phyloP scores from a whole-genome alignment of 1,284 basidiomycete species.

The Trichosporon sp. region DNA sequence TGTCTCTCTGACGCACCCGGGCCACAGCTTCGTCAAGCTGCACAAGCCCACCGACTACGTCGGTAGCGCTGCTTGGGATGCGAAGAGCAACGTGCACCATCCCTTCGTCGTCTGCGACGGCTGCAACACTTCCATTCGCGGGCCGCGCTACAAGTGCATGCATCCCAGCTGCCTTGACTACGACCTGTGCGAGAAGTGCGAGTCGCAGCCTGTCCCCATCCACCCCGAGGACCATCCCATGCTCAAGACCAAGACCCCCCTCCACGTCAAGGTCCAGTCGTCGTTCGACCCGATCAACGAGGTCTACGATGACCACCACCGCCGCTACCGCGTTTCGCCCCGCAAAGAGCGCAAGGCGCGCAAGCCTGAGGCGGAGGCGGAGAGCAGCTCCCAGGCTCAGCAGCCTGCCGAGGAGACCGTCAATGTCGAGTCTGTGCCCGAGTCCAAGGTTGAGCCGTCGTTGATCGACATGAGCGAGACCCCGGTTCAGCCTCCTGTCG shows the following conservation, averaged over 20 bases:
- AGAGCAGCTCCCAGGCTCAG: conserved; percentile 10
- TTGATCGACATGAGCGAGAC: conserved; percentile 8
- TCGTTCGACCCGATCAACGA: conserved; percentile 35
- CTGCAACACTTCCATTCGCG: conserved; percentile 47
- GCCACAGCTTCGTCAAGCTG: conserved; percentile 74
- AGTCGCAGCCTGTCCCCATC: conserved; percentile 73
- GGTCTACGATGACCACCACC: conserved; percentile 32
- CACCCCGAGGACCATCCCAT: conserved; percentile 75
- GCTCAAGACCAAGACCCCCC: conserved; percentile 69
- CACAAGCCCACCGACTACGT: conserved; percentile 61
- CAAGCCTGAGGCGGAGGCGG: not conserved
- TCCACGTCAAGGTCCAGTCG: conserved; percentile 44
- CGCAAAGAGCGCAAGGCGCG: conserved; percentile 9
- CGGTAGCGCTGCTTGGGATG: conserved; percentile 34
- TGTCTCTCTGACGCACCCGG: conserved; percentile 70
- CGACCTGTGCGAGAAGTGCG: conserved; percentile 79
- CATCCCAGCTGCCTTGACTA: conserved; percentile 78
- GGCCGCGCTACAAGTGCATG: conserved; percentile 65
- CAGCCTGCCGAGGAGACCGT: not conserved
- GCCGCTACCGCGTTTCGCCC: conserved; percentile 22
- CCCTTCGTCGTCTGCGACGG: conserved; percentile 51
- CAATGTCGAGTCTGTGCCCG: not conserved
- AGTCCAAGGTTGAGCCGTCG: not conserved
- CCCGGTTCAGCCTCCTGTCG: not conserved
- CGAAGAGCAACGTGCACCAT: conserved; percentile 60